Evolutionary conservation across 805 yeast genomes (phyloP).

Genomic region (Cyberlindnera mississippiensis): DNA sequence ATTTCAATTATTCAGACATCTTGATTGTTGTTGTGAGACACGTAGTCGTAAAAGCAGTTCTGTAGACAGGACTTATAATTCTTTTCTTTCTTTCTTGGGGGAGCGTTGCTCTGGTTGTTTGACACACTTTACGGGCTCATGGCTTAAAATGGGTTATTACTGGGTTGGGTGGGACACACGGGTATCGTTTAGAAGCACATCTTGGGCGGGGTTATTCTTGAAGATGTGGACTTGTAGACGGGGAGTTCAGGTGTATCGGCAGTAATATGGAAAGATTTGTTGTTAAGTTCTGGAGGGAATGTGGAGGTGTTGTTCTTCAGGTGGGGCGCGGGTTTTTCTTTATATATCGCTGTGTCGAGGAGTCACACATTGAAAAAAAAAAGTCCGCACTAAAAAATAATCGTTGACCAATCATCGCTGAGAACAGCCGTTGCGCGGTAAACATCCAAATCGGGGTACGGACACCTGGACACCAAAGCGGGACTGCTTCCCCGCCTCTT

Average conservation of each 20-base stretch:
- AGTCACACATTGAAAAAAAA: no score
- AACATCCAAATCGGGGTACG: background rate
- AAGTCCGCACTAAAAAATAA: constrained; percentile 2
- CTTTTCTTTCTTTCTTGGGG: constrained; percentile 3
- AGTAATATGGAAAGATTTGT: constrained; percentile 14
- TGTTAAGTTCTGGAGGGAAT: background rate
- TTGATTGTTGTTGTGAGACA: constrained; percentile 6
- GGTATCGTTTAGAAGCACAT: constrained; percentile 28
- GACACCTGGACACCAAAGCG: constrained; percentile 9
- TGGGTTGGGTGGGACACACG: constrained; percentile 11
- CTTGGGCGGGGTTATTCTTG: constrained; percentile 5
- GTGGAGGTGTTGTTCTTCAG: background rate
- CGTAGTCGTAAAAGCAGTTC: constrained; percentile 11
- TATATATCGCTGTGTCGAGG: background rate
- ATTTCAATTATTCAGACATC: constrained; percentile 22
- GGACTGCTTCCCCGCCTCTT: no score
- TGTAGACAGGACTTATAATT: constrained; percentile 9
- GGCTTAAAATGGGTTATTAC: no score
- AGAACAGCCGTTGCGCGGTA: background rate
- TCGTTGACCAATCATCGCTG: constrained; percentile 5
- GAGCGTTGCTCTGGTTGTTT: constrained; percentile 1
- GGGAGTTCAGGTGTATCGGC: constrained; percentile 11
- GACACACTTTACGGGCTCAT: constrained; percentile 9
- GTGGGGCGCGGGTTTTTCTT: background rate
- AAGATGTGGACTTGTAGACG: background rate